Base-by-base conservation (phyloP, 208 protist genomes). In the Crithidia expoeki region DNA sequence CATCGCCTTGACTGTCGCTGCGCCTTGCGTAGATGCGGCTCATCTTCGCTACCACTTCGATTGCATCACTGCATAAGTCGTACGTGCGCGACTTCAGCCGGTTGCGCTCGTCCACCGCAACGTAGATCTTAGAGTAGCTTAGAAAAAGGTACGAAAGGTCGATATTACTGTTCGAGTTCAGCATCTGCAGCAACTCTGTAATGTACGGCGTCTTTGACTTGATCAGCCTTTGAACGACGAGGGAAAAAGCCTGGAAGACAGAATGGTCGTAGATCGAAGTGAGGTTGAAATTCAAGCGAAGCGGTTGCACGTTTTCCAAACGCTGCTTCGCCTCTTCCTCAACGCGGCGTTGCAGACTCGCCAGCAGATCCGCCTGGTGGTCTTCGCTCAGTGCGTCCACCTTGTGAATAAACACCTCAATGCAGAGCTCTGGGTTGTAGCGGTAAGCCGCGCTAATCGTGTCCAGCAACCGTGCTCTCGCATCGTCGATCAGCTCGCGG, bases 371-470 rank as follows among this genome's bases (percentile, higher is more conserved):
- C 9, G 82, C 72, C 74, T 96, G 89, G 47, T 96, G 89, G 36
- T 93, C 89, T 65, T 96, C 92, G 44, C 84, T 94, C 17, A 96
- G 79, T 23, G 85, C 85, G 68, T 96, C 92, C 30, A 94, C 92
- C 61, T 96, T 96, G 80, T 96, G 92, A 50, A 96, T 93, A 58
- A 96, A 96, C 30, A 96, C 92, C 76, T 96, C 92, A 7, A 94
- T 76, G 55, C 79, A 90, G 10, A 96, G 80, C 32, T 87, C 77
- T 0, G 85, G 89, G 75, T 89, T 91, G 73, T 86, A 85, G 27
- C 76, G 71, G 57, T 94, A 88, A 17, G 86, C 87, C 5, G 87
- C 82, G 56, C 83, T 92, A 53, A 96, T 86, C 2, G 89, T 94
- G 52, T 96, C 88, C 3, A 94, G 71, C 58, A 96, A 67, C 32